phyloP scores from a whole-genome alignment of 2,329 filamentous ascomycete species.

The Fusarium nodosum region DNA sequence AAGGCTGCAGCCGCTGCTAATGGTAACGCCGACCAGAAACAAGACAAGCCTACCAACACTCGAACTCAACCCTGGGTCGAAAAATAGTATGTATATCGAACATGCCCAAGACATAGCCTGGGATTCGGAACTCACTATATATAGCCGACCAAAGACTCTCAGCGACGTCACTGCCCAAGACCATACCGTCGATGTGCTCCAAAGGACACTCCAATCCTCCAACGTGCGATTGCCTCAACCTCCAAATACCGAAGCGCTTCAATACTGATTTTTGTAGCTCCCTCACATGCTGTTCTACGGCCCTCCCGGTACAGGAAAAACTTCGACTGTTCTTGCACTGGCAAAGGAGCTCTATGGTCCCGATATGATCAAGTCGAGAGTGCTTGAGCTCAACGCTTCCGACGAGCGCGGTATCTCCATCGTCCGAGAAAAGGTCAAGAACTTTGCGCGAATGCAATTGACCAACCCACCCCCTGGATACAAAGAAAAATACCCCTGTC shows the following conservation, averaged over 20 bases:
- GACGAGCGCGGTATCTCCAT: slow-evolving; percentile 98
- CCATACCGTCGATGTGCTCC: slow-evolving; percentile 93
- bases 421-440: slow-evolving; percentile 97
- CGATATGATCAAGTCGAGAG: slow-evolving; percentile 89
- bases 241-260: not conserved
- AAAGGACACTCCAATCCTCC: slow-evolving; percentile 91
- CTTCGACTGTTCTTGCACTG: slow-evolving; percentile 94
- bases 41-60: slow-evolving; percentile 71
- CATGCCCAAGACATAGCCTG: not conserved
- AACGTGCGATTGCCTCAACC: slow-evolving; percentile 70
- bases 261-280: slow-evolving; percentile 62
- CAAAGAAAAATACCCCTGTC: slow-evolving; percentile 84
- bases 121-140: slow-evolving; percentile 16
- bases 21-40: slow-evolving; percentile 73
- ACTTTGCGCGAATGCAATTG: slow-evolving; percentile 96
- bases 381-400: slow-evolving; percentile 99
- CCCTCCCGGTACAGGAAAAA: slow-evolving; percentile 97
- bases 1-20: slow-evolving; percentile 81
- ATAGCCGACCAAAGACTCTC: slow-evolving; percentile 90
- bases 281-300: slow-evolving; percentile 99
- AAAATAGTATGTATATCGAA: slow-evolving; percentile 82
- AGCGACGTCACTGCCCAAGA: slow-evolving; percentile 97
- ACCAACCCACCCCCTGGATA: slow-evolving; percentile 81
- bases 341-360: slow-evolving; percentile 98
- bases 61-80: slow-evolving; percentile 93